A percentile compares a stretch with the other conserved stretches of the same genome.
phyloP scores from a whole-genome alignment of 768 basidiomycete genomes.

The Roridomyces roridus region DNA sequence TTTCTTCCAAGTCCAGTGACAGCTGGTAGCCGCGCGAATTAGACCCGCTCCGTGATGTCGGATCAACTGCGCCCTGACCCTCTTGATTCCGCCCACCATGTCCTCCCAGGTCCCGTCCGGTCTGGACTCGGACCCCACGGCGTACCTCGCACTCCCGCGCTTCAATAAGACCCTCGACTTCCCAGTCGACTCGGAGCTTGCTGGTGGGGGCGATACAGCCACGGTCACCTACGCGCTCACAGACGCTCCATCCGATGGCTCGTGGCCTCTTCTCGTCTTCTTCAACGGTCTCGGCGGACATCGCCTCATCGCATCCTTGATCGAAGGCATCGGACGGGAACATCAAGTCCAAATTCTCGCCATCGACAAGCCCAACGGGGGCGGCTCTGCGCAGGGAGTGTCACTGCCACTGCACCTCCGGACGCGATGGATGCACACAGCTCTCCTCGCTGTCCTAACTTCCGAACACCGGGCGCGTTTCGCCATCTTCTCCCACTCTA shows the following conservation, averaged over 20 bases:
- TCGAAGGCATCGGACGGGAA: constrained; percentile 18
- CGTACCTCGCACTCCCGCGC: constrained; percentile 19
- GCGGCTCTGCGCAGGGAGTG: not conserved
- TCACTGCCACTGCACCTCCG: constrained; percentile 6
- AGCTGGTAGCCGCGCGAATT: no score
- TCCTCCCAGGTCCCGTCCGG: constrained; percentile 6
- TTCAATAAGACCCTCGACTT: constrained; percentile 21
- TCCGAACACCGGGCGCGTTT: constrained; percentile 8
- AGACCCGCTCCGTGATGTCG: no score
- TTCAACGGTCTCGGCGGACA: constrained; percentile 26
- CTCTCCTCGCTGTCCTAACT: constrained; percentile 20
- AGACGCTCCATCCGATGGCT: not conserved
- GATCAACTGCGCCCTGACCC: no score
- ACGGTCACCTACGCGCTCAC: constrained; percentile 15
- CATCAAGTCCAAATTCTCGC: constrained; percentile 20
- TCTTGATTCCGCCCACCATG: no score
- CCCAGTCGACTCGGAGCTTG: not conserved
- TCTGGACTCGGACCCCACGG: constrained; percentile 11
- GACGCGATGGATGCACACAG: constrained; percentile 22
- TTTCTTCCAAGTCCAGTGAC: no score
- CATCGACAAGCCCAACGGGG: constrained; percentile 17
- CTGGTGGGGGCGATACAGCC: not conserved
- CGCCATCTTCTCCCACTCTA: constrained; percentile 24
- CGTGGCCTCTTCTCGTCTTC: constrained; percentile 23
- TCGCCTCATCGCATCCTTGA: constrained; percentile 18